Evolutionary conservation across 1,284 basidiomycete species (phyloP).

Genomic region (Apiotrichum sp.): DNA sequence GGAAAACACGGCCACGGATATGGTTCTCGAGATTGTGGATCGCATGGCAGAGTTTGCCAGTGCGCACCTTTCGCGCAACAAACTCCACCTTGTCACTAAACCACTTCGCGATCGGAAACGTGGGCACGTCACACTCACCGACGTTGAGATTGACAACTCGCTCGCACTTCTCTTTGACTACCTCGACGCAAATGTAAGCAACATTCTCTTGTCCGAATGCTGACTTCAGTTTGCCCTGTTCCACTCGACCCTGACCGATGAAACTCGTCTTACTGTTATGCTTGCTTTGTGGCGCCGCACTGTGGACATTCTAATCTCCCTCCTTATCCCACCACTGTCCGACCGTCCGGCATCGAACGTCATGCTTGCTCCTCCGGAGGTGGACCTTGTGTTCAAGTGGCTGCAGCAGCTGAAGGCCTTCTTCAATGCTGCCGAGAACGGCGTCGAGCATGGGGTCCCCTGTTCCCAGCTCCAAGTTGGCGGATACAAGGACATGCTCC

Average conservation of each 20-base stretch:
- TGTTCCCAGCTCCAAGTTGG: conserved; percentile 30
- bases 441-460: conserved; percentile 42
- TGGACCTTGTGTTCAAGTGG: conserved; percentile 46
- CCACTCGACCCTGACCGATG: conserved; percentile 31
- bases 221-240: conserved; percentile 40
- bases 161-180: conserved; percentile 41
- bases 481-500: conserved; percentile 41
- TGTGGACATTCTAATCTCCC: conserved; percentile 38
- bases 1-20: conserved; percentile 34
- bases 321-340: conserved; percentile 43
- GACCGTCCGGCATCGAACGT: conserved; percentile 26
- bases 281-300: conserved; percentile 37
- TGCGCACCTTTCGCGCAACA: conserved; percentile 21
- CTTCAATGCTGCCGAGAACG: conserved; percentile 43
- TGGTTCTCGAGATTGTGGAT: conserved; percentile 40
- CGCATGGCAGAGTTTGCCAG: conserved; percentile 38
- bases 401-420: conserved; percentile 41
- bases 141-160: conserved; percentile 36
- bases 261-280: conserved; percentile 28
- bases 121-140: conserved; percentile 25
- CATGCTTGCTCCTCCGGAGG: conserved; percentile 23
- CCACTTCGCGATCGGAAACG: conserved; percentile 38
- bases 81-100: conserved; percentile 24
- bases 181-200: conserved; percentile 42
- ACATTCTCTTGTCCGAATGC: background rate